Conservation (phyloP, 192 early-diverging fungal species). For the Rhizophagus clarus region DNA sequence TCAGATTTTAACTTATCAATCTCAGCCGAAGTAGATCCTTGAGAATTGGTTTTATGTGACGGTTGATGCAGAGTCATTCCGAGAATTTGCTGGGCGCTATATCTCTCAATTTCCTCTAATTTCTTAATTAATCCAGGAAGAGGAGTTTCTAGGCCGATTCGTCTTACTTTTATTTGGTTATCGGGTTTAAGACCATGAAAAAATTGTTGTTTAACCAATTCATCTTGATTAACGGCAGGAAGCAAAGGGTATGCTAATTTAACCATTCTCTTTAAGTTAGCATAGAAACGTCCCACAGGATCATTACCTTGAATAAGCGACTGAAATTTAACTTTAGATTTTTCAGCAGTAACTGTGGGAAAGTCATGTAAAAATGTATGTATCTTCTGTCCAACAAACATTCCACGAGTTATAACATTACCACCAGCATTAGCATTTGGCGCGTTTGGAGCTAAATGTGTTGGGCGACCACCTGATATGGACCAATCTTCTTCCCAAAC, state of each 20-base stretch:
- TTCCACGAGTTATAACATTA: slow-evolving; percentile 17
- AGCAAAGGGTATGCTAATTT: slow-evolving; percentile 10
- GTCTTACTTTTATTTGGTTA: slow-evolving; percentile 17
- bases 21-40: no score
- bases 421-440: background rate
- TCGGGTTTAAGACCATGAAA: slow-evolving; percentile 1
- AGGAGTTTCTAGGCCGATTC: background rate
- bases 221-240: slow-evolving; percentile 12
- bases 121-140: slow-evolving; percentile 7
- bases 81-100: slow-evolving; percentile 9
- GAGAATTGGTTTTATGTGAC: no score
- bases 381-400: slow-evolving; percentile 15
- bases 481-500: slow-evolving; percentile 24
- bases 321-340: slow-evolving; percentile 15
- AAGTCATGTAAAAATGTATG: slow-evolving; percentile 6
- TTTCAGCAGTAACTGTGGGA: slow-evolving; percentile 20
- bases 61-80: background rate
- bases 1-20: no score
- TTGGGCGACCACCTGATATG: slow-evolving; percentile 5
- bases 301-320: slow-evolving; percentile 13
- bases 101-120: slow-evolving; percentile 21
- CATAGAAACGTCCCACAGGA: slow-evolving; percentile 5
- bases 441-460: no score
- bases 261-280: slow-evolving; percentile 23
- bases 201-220: slow-evolving; percentile 24